Base-by-base conservation (phyloP, 2,329 filamentous ascomycete species). In the Aspergillus spinulosporus region DNA sequence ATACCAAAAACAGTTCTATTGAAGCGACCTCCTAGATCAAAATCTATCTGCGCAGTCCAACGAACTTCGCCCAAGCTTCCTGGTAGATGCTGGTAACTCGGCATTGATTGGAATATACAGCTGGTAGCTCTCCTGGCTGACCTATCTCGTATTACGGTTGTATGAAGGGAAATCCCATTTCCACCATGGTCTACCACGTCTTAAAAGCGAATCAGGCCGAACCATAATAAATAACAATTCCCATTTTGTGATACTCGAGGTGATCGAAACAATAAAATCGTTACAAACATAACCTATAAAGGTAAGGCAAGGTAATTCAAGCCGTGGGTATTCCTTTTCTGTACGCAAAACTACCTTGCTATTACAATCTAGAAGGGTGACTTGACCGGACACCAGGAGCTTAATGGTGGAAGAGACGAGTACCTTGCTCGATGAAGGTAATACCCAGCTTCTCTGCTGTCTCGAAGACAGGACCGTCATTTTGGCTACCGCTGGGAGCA, bases 331-430 rank as follows among this genome's bases (percentile, higher is more conserved):
- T 52, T 52, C 14, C 14, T 34, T 52, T 52, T 52, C 8, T 26
- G 39, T 42, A 42, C 39, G 42, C 31, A 39, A 28, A 21, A 21
- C 36, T 47, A 45, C 43, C 15, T 45, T 29, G 29, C n/a, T 47
- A 36, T 14, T 47, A 31, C 44, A 34, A 32, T 32, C 7, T 47
- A 47, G 7, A 37, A 37, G 34, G 3, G 44, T 15, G 14, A 8
- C 29, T 47, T 9, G 2, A 15, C 29, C 12, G 6, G 21, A 6
- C 9, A 21, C 9, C 12, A 29, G 43, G 28, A 48, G 43, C 29
- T 52, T 88, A 97, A 78, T 97, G 93, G 77, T 97, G 93, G 87
- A 97, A 97, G 63, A 97, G 82, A 66, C 94, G 86, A 58, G 89
- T 88, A 73, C 88, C 91, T 82, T 99, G 94, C 82, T 99, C 92